phyloP scores from a whole-genome alignment of 495 filamentous ascomycete genomes.

The Penicillium odoratum region DNA sequence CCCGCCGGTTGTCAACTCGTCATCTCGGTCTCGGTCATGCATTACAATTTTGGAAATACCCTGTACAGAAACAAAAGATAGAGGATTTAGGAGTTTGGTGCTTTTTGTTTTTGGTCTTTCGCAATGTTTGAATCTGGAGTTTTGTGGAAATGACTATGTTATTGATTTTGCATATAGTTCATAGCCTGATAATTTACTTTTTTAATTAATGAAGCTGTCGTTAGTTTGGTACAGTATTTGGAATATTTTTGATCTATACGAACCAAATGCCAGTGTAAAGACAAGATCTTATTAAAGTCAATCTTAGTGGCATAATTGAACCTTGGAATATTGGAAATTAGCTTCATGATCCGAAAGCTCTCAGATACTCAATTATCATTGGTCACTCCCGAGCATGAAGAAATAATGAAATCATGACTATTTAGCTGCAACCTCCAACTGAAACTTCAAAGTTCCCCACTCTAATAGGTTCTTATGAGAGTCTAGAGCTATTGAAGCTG shows the following conservation, averaged over 20 bases:
- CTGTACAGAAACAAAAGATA: conserved; percentile 22
- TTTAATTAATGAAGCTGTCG: neutral
- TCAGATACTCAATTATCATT: neutral
- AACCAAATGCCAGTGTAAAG: neutral
- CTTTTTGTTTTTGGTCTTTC: conserved; percentile 4
- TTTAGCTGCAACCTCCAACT: neutral
- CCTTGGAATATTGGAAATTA: neutral
- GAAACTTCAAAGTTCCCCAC: too few species aligned
- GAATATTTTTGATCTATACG: neutral
- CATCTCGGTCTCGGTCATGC: neutral
- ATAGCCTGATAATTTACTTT: neutral
- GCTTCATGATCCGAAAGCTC: neutral
- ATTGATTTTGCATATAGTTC: conserved; percentile 5
- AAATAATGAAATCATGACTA: neutral
- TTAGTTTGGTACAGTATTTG: neutral
- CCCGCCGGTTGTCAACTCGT: neutral
- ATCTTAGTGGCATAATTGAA: too few species aligned
- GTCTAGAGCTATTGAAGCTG: too few species aligned
- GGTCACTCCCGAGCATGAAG: neutral
- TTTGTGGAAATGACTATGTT: neutral
- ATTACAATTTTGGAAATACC: conserved; percentile 18
- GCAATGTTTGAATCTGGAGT: conserved; percentile 1
- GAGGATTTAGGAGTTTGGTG: conserved; percentile 16
- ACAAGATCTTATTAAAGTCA: too few species aligned
- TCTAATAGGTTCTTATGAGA: too few species aligned